Base-by-base conservation (phyloP, 345 rosid species). In the Firmiana major region DNA sequence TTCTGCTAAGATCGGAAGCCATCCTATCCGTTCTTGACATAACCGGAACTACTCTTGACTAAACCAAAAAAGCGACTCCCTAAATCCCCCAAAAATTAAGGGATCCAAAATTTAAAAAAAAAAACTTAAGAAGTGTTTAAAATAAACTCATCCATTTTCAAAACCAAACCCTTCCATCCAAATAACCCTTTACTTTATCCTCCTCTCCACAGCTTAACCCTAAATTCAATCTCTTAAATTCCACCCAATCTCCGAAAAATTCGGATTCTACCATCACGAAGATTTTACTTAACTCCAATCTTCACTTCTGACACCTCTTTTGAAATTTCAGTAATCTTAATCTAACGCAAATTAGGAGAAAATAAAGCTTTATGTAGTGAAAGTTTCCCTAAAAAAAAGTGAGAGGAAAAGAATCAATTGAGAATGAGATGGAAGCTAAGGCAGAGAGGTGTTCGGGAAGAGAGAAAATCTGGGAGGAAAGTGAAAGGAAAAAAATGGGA, bases 1-100 rank as follows among this genome's bases (percentile, higher is more conserved):
- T 86, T 84, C 97, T 87, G 80, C 90, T 87, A 85, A 94, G 97
- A 92, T 94, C 98, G 86, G 93, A 87, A 62, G 97, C 91, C 98
- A 96, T 92, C 83, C 93, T 85, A 77, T 85, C 95, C 74, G 86
- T 82, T 82, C 92, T 79, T 77, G 86, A 90, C 87, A 88, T 86
- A 79, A 76, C 74, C 54, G 10, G 42, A 55, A 68, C 63, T 34
- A 77, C 31, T 49, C 58, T 51, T 43, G 43, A 55, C 21, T 31
- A 22, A 68, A 77, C 36, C 48, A 42, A 36, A 48, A 48, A 34
- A 17, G 9, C 8, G 2, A 38, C 73, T 31, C 51, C 46, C 43
- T 17, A 51, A 49, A 71, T 31, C 74, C 58, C 60, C 24, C 15
- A 40, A 65, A 51, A 51, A 7, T 26, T 4, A 24, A 66, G 12